Percentiles rank a stretch among this genome's conserved stretches.
Conservation (phyloP, 2,329 filamentous ascomycete species). For the Cadophora sp. region DNA sequence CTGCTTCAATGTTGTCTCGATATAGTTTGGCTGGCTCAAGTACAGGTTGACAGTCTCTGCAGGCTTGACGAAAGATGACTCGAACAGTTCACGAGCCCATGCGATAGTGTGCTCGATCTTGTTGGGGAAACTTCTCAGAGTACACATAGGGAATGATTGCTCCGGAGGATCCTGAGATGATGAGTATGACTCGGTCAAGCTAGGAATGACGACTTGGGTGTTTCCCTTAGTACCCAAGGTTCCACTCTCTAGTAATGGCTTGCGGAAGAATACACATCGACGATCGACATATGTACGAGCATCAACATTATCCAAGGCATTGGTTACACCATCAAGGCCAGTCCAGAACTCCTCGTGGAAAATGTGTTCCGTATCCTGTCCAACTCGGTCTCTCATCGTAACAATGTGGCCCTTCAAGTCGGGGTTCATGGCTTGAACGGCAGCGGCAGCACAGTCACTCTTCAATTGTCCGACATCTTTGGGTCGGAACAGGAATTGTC, state of each 20-base stretch:
- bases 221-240: slow-evolving; percentile 99
- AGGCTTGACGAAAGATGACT: slow-evolving; percentile 90
- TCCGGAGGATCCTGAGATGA: slow-evolving; percentile 96
- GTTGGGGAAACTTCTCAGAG: slow-evolving; percentile 95
- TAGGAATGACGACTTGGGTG: slow-evolving; percentile 92
- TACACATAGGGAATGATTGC: slow-evolving; percentile 99
- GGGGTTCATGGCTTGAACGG: slow-evolving; percentile 95
- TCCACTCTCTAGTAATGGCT: slow-evolving; percentile 93
- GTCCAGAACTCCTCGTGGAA: slow-evolving; percentile 97
- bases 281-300: slow-evolving; percentile 96
- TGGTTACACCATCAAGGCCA: slow-evolving; percentile 87
- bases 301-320: slow-evolving; percentile 96
- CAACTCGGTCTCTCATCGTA: slow-evolving; percentile 87
- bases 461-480: slow-evolving; percentile 96
- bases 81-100: slow-evolving; percentile 96
- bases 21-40: slow-evolving; percentile 87
- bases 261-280: slow-evolving; percentile 97
- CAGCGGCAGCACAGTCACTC: slow-evolving; percentile 89
- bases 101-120: slow-evolving; percentile 98
- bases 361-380: slow-evolving; percentile 87
- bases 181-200: slow-evolving; percentile 95
- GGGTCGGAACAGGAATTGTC: slow-evolving; percentile 93
- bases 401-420: slow-evolving; percentile 87
- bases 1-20: slow-evolving; percentile 87
- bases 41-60: slow-evolving; percentile 95